Evolutionary conservation across 176 grass and related monocot species (phyloP), one percentile per base, ranked within the genome.

Genomic region (Musa acuminata): DNA sequence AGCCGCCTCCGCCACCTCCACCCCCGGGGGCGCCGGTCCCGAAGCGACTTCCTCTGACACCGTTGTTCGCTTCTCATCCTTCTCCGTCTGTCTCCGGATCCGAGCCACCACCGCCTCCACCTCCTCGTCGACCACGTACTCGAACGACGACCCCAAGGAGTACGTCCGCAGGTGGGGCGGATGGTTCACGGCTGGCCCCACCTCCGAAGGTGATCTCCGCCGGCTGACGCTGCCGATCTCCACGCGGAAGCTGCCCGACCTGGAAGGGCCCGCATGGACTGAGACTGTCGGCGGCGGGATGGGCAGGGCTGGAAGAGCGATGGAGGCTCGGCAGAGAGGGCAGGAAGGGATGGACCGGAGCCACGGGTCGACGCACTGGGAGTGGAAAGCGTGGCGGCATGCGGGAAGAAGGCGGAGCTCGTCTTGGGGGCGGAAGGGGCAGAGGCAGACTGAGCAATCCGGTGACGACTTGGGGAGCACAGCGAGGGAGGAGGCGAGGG

Each of bases 391-490:
- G 78, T 96, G 93, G 12, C 87, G 85, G 79, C 93, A 96, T 49
- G 89, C 87, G 13, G 93, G 93, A 58, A 97, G 82, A 54, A 97
- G 87, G 11, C 93, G 93, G 78, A 97, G 90, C 74, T 97, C 87
- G 3, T 85, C 87, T 58, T 85, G 80, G 11, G 89, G 93, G 2
- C 67, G 22, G 76, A 96, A 96, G 8, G 93, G 85, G 19, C 83
- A 92, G 53, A 93, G 83, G 80, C 93, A 97, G 25, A 97, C 93
- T 8, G 93, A 90, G 72, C 93, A 97, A 78, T 97, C 93, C 0
- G 85, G 87, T 48, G 93, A 90, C 50, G 90, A 88, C 86, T 93
- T 93, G 22, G 93, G 90, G 1, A 97, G 84, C n/a, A 82, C 72
- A 24, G 87, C 87, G 49, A 97, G 91, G 0, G 87, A 88, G 85